These are phyloP conservation scores for Neurospora cerealis DNA, from an alignment of 495 filamentous ascomycete species.

Conservation along the genomic window DNA sequence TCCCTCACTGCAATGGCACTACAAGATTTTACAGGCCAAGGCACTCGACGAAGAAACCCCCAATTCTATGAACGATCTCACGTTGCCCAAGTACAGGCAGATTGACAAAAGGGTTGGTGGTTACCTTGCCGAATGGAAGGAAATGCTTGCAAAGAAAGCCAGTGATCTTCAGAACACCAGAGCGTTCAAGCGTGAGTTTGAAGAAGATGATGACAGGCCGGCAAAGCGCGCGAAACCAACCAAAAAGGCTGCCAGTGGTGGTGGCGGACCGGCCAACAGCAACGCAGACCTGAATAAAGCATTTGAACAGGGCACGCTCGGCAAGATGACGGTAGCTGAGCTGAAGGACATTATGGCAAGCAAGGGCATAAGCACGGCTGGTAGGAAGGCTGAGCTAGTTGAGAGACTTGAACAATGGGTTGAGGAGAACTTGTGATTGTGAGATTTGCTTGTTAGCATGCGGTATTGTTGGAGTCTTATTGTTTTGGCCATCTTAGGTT, in stretches of 20 bases:
- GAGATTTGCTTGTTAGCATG: neutral
- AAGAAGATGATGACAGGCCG: conserved; percentile 27
- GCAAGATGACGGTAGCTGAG: conserved; percentile 61
- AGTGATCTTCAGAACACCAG: conserved; percentile 20
- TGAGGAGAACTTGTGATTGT: conserved; percentile 39
- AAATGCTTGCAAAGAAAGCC: conserved; percentile 48
- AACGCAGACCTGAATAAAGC: conserved; percentile 49
- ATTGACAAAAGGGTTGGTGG: conserved; percentile 81
- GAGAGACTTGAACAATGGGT: conserved; percentile 71
- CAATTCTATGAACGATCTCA: conserved; percentile 70
- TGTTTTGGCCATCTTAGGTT: neutral
- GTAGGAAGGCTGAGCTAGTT: conserved; percentile 72
- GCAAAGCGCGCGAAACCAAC: conserved; percentile 30
- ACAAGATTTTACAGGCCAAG: conserved; percentile 83
- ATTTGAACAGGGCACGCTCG: conserved; percentile 49
- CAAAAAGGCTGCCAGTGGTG: conserved; percentile 10
- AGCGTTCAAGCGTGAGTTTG: conserved; percentile 34
- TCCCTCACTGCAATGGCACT: conserved; percentile 95
- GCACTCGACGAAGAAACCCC: conserved; percentile 90
- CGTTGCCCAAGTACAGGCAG: conserved; percentile 63
- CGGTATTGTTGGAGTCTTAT: neutral
- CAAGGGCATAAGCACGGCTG: conserved; percentile 50
- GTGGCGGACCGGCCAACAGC: conserved; percentile 23
- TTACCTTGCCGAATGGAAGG: conserved; percentile 67
- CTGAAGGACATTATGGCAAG: conserved; percentile 57